These are phyloP conservation scores for Debaryomyces coudertii DNA, from an alignment of 1,139 yeast genomes.

Conservation along the genomic window DNA sequence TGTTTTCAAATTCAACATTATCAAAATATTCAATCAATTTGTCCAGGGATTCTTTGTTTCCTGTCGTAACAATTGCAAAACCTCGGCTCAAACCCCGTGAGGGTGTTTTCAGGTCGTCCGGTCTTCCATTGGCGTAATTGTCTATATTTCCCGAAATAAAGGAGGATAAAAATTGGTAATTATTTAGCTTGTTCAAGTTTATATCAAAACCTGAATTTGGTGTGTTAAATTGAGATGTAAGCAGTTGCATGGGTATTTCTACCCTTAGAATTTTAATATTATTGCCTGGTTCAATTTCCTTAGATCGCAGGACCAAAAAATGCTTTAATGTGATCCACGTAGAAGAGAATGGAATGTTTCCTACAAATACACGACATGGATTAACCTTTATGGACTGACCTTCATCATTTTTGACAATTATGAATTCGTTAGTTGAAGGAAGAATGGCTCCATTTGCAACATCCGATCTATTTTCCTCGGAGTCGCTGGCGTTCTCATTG, in stretches of 20 bases:
- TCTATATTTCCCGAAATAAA: conserved; percentile 7
- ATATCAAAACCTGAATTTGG: not conserved
- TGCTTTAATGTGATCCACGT: conserved; percentile 60
- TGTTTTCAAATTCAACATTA: conserved; percentile 56
- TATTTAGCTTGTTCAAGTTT: conserved; percentile 12
- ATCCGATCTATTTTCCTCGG: not conserved
- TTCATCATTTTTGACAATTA: conserved; percentile 30
- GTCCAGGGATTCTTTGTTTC: conserved; percentile 51
- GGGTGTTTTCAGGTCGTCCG: conserved; percentile 5
- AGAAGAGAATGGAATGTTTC: conserved; percentile 60
- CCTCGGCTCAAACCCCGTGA: conserved; percentile 46
- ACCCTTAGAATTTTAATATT: conserved; percentile 48
- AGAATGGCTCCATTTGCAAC: not conserved
- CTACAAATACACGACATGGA: conserved; percentile 50
- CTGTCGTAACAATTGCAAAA: conserved; percentile 66
- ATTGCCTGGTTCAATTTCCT: conserved; percentile 30
- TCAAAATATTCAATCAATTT: conserved; percentile 54
- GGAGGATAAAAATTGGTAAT: conserved; percentile 15
- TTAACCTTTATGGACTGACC: conserved; percentile 37
- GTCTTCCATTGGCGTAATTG: not conserved
- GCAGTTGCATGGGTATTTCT: conserved; percentile 54
- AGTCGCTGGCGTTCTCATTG: conserved; percentile 1
- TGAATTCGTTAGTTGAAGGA: conserved; percentile 17
- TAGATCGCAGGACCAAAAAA: conserved; percentile 42
- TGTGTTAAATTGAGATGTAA: conserved; percentile 3